Percentiles rank a stretch among this genome's conserved stretches.
These are phyloP conservation scores for Jackrogersella minutella DNA, from an alignment of 495 filamentous ascomycete genomes.

Conservation along the genomic window DNA sequence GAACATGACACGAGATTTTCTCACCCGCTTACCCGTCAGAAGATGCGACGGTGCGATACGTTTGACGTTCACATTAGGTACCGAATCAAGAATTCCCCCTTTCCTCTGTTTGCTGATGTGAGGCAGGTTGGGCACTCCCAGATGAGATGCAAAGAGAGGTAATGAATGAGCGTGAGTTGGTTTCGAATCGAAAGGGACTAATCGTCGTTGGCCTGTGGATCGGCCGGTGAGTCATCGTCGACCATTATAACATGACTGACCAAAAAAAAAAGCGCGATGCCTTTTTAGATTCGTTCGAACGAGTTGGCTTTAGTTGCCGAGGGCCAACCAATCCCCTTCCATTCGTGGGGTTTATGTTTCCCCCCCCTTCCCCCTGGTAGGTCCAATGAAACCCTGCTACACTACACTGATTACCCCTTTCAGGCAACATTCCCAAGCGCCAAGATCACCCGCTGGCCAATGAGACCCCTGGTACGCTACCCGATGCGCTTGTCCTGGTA, in stretches of 20 bases:
- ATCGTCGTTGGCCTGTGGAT: conserved; percentile 8
- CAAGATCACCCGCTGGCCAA: neutral
- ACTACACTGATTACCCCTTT: conserved; percentile 32
- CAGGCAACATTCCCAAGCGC: conserved; percentile 18
- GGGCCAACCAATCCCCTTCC: conserved; percentile 2
- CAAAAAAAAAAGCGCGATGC: neutral
- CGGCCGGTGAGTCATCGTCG: conserved; percentile 43
- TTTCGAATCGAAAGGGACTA: too few species aligned
- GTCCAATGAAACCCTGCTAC: neutral
- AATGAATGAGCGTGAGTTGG: neutral
- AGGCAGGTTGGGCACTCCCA: conserved; percentile 25
- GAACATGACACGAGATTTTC: conserved; percentile 8
- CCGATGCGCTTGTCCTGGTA: neutral
- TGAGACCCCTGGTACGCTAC: neutral
- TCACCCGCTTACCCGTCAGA: conserved; percentile 15
- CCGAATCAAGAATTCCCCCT: conserved; percentile 22
- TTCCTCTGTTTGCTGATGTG: conserved; percentile 40
- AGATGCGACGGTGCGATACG: conserved; percentile 9
- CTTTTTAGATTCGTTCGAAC: too few species aligned
- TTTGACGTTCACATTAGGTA: conserved; percentile 17
- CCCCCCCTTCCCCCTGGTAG: too few species aligned
- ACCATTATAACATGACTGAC: conserved; percentile 1
- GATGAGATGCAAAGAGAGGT: neutral
- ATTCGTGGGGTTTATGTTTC: too few species aligned
- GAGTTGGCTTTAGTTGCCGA: neutral